Evolutionary conservation across 2,329 filamentous ascomycete genomes (phyloP).

Genomic region (Trichoderma guizhouense): DNA sequence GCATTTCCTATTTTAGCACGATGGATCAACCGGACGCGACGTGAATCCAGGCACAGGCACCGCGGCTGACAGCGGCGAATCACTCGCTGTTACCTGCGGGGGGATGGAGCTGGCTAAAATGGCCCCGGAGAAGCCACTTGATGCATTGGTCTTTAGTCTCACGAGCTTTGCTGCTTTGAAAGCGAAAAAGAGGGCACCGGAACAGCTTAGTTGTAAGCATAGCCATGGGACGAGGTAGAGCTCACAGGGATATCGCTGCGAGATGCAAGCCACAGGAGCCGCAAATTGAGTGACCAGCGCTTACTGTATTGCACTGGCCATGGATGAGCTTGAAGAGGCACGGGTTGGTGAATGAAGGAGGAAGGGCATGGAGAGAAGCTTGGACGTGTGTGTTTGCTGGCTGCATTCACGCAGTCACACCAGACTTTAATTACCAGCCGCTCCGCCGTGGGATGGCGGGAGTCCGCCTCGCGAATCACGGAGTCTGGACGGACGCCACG

Average conservation of each 20-base stretch:
- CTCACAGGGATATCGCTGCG: neutral
- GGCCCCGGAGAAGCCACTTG: neutral
- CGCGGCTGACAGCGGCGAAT: slow-evolving; percentile 3
- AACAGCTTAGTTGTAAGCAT: neutral
- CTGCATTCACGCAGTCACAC: neutral
- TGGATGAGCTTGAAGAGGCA: neutral
- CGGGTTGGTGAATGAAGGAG: neutral
- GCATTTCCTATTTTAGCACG: slow-evolving; percentile 16
- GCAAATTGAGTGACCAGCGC: neutral
- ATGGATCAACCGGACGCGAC: neutral
- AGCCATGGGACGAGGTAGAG: neutral
- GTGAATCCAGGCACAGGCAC: neutral
- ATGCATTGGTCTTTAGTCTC: neutral
- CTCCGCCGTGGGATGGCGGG: neutral
- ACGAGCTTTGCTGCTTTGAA: neutral
- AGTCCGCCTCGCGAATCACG: neutral
- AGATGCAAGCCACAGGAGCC: neutral
- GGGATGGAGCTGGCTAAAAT: neutral
- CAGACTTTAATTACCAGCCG: neutral
- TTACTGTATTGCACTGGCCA: neutral
- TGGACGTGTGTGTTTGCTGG: neutral
- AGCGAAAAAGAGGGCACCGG: neutral
- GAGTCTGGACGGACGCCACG: neutral
- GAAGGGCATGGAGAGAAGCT: neutral
- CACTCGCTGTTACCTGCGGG: neutral